Evolutionary conservation across 2,329 filamentous ascomycete genomes (phyloP).

Genomic region (Colletotrichum chrysophilum): DNA sequence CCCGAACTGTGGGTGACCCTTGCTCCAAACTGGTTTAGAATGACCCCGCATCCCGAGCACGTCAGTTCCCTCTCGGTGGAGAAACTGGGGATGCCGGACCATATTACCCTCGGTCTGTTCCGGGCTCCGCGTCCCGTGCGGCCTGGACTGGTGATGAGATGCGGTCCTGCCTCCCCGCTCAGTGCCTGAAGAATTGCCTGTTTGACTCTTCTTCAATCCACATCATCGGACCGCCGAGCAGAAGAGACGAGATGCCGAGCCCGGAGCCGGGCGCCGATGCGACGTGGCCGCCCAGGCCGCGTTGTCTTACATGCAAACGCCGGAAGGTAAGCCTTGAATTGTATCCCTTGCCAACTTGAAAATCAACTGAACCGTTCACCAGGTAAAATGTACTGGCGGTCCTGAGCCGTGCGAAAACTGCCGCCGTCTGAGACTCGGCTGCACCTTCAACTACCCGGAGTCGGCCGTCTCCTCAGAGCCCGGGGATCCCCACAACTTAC

Average conservation of each 20-base stretch:
- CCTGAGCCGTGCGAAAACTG: constrained; percentile 8
- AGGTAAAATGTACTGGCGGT: constrained; percentile 6
- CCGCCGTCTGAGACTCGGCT: neutral
- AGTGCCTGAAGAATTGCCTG: neutral
- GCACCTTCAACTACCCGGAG: constrained; percentile 9
- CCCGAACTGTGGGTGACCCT: neutral
- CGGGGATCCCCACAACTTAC: neutral
- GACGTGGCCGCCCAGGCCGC: neutral
- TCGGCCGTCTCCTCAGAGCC: neutral
- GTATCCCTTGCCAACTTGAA: neutral
- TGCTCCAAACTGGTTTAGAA: neutral
- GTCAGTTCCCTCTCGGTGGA: neutral
- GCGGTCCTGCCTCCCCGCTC: neutral
- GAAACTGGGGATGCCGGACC: constrained; percentile 1
- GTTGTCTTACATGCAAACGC: constrained; percentile 6
- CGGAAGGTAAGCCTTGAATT: neutral
- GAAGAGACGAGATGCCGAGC: neutral
- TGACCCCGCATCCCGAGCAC: constrained; percentile 9
- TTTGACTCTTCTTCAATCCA: neutral
- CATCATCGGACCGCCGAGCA: neutral
- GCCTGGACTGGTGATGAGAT: neutral
- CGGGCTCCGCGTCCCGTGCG: neutral
- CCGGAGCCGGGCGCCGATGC: neutral
- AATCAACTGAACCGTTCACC: neutral
- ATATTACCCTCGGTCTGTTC: constrained; percentile 8